Conservation (phyloP, 2,329 filamentous ascomycete species). For the Cercospora zeae-maydis region DNA sequence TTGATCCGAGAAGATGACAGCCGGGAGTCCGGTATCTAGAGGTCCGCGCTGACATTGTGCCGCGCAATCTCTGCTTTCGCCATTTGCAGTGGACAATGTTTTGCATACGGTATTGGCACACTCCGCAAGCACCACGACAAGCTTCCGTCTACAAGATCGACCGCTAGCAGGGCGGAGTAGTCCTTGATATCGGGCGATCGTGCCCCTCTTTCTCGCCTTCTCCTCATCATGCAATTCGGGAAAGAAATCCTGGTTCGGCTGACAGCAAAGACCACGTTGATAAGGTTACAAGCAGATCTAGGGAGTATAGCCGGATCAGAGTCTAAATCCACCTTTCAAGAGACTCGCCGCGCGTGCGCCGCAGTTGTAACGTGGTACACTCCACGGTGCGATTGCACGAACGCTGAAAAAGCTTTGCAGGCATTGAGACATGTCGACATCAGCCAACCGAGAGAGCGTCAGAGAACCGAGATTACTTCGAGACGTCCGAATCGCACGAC, state of each 20-base stretch:
- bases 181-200: neutral
- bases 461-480: neutral
- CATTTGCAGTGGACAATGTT: neutral
- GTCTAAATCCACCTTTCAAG: neutral
- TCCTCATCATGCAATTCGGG: neutral
- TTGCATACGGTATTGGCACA: neutral
- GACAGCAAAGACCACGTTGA: neutral
- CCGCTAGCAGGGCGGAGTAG: neutral
- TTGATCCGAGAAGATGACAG: neutral
- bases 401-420: neutral
- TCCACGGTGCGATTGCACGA: neutral
- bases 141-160: neutral
- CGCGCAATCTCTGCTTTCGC: neutral
- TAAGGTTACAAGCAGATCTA: neutral
- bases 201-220: neutral
- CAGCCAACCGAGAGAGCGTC: neutral
- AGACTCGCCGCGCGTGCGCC: neutral
- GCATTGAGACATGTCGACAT: neutral
- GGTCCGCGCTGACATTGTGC: neutral
- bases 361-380: neutral
- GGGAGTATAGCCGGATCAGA: neutral
- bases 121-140: neutral
- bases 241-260: neutral
- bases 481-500: neutral
- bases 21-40: neutral